Evolutionary conservation across 1,284 basidiomycete species (phyloP).

Genomic region (Kalmanozyma brasiliensis): DNA sequence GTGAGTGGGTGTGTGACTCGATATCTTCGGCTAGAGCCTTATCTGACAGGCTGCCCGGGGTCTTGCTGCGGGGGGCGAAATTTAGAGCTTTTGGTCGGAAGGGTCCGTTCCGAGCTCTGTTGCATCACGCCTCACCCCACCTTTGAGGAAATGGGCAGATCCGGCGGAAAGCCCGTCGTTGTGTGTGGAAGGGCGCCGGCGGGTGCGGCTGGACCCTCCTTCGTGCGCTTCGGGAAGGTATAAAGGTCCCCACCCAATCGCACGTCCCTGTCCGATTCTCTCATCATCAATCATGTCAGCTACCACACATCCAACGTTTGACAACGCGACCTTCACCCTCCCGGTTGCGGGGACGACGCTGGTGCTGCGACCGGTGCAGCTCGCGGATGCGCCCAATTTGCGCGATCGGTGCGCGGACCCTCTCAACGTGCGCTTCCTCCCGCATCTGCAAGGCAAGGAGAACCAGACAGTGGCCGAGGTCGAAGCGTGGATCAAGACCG

Average conservation of each 20-base stretch:
- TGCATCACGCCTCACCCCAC: no score
- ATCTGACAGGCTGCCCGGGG: no score
- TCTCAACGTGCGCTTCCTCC: slow-evolving; percentile 23
- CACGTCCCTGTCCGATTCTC: neutral
- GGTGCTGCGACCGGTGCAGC: slow-evolving; percentile 15
- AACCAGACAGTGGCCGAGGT: slow-evolving; percentile 24
- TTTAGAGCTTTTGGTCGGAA: neutral
- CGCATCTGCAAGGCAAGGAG: slow-evolving; percentile 33
- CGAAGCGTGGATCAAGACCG: slow-evolving; percentile 21
- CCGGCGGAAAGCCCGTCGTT: no score
- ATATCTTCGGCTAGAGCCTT: no score
- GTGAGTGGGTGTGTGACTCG: neutral
- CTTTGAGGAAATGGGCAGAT: no score
- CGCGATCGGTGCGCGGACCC: slow-evolving; percentile 32
- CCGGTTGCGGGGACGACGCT: neutral
- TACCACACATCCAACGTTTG: slow-evolving; percentile 21
- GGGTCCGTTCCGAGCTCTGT: slow-evolving; percentile 1
- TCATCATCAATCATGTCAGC: neutral
- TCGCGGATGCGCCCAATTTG: slow-evolving; percentile 30
- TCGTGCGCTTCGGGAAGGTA: no score
- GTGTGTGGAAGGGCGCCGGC: no score
- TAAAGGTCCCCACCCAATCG: no score
- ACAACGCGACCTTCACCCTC: slow-evolving; percentile 14
- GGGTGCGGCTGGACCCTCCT: no score
- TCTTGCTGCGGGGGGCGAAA: neutral